These are phyloP conservation scores for Penicillium crystallinum DNA, from an alignment of 495 filamentous ascomycete species.

Conservation along the genomic window DNA sequence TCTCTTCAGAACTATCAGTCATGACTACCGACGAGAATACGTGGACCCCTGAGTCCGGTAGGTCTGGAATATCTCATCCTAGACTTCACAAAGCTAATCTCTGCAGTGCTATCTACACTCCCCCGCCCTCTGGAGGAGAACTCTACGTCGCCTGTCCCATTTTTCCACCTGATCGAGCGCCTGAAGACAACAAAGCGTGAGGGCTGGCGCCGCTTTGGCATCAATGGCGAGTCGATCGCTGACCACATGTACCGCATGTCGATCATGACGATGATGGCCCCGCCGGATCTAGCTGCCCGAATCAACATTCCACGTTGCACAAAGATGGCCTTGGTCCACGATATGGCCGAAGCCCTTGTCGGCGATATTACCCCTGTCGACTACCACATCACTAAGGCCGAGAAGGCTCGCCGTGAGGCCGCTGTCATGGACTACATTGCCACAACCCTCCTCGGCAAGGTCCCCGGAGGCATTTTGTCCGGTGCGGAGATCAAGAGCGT, in stretches of 20 bases:
- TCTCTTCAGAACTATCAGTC: conserved; percentile 4
- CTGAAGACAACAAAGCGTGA: conserved; percentile 94
- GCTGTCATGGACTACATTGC: conserved; percentile 88
- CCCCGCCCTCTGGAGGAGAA: conserved; percentile 50
- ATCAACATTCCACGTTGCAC: conserved; percentile 80
- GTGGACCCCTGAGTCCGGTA: conserved; percentile 22
- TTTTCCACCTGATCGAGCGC: conserved; percentile 88
- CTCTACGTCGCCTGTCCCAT: conserved; percentile 72
- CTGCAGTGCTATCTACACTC: conserved; percentile 43
- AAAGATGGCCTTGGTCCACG: conserved; percentile 90
- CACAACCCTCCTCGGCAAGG: conserved; percentile 62
- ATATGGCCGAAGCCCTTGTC: conserved; percentile 93
- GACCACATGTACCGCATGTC: conserved; percentile 99
- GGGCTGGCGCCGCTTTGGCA: conserved; percentile 87
- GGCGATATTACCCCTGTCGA: conserved; percentile 96
- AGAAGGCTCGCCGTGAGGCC: conserved; percentile 83
- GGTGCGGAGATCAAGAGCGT: conserved; percentile 66
- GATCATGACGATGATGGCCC: conserved; percentile 91
- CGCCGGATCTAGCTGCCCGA: conserved; percentile 58
- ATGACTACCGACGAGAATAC: conserved; percentile 24
- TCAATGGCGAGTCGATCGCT: conserved; percentile 78
- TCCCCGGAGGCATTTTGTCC: conserved; percentile 56
- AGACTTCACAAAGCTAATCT: conserved; percentile 1
- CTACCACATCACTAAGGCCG: conserved; percentile 46
- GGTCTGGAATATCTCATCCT: background rate